Base-by-base conservation (phyloP, 306 rosid species). In the Lablab purpureus region DNA sequence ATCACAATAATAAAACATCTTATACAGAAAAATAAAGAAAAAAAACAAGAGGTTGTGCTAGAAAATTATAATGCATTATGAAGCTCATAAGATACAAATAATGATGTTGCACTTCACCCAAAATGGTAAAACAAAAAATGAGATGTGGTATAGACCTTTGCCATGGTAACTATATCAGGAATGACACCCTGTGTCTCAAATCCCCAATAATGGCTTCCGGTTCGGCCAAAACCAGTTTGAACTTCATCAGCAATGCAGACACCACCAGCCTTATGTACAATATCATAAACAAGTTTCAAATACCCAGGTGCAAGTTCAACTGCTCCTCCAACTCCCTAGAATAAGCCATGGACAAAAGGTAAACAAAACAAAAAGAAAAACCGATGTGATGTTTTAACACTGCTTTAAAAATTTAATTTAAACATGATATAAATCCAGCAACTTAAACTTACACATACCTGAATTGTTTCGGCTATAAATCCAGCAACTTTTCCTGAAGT, bases 101-200 rank as follows among this genome's bases (percentile, higher is more conserved):
- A 41, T 60, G n/a, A 32, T 32, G 82, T 4, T 52, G 58, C 58
- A 75, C 68, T 75, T 52, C 71, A 27, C 21, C n/a, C n/a, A 55
- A 80, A 69, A 25, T 68, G 74, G 43, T 25, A 17, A 36, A 28
- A 14, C 10, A 9, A 69, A 27, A 19, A 10, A 73, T 63, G 47
- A 66, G 36, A 41, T 50, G 28, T 41, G 60, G 51, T 80, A 34
- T 54, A 70, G 55, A 94, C 98, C 98, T 94, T 94, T 72, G 97
- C 98, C 98, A 94, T 94, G 67, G 98, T 94, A 46, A 92, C 97
- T 72, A 94, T 94, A 75, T 94, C 97, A 74, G 98, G 98, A 84
- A 84, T 73, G 82, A 94, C 97, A 47, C 87, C 97, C 82, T 94
- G 98, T 13, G 97, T 94, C 78, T 92, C 89, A 60, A 94, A 94